These are phyloP conservation scores for Candolleomyces efflorescens DNA, from an alignment of 768 basidiomycete genomes.

Conservation along the genomic window DNA sequence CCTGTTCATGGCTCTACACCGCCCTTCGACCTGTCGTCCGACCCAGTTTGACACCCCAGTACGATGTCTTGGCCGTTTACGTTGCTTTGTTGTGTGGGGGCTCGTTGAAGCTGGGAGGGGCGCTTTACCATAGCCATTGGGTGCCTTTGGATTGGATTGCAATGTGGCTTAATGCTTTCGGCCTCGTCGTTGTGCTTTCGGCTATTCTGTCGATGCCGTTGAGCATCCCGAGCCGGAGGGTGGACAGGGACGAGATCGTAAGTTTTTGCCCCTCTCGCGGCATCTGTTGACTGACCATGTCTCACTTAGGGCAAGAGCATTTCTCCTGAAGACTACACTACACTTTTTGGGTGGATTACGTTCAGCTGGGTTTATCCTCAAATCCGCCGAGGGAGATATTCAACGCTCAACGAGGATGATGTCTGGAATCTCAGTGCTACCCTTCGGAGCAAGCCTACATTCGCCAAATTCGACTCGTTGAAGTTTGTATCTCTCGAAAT, in stretches of 20 bases:
- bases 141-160: constrained; percentile 14
- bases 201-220: constrained; percentile 62
- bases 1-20: constrained; percentile 65
- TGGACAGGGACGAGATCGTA: constrained; percentile 60
- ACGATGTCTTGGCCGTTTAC: constrained; percentile 61
- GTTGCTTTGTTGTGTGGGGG: constrained; percentile 41
- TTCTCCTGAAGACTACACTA: constrained; percentile 75
- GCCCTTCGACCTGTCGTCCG: constrained; percentile 48
- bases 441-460: constrained; percentile 61
- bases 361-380: constrained; percentile 72
- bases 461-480: constrained; percentile 42
- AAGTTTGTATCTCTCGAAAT: constrained; percentile 23
- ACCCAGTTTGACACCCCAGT: constrained; percentile 55
- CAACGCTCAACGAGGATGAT: constrained; percentile 65
- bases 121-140: constrained; percentile 13
- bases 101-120: constrained; percentile 49
- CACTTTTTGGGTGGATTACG: constrained; percentile 66
- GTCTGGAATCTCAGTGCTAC: constrained; percentile 71
- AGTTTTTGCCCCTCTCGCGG: constrained; percentile 19
- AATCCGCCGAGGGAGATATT: constrained; percentile 42
- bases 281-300: neutral
- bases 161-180: constrained; percentile 39
- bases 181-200: constrained; percentile 36
- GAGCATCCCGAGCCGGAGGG: constrained; percentile 49
- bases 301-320: constrained; percentile 42